These are phyloP conservation scores for Aspergillus versicolor DNA, from an alignment of 2,329 filamentous ascomycete genomes.

Conservation along the genomic window DNA sequence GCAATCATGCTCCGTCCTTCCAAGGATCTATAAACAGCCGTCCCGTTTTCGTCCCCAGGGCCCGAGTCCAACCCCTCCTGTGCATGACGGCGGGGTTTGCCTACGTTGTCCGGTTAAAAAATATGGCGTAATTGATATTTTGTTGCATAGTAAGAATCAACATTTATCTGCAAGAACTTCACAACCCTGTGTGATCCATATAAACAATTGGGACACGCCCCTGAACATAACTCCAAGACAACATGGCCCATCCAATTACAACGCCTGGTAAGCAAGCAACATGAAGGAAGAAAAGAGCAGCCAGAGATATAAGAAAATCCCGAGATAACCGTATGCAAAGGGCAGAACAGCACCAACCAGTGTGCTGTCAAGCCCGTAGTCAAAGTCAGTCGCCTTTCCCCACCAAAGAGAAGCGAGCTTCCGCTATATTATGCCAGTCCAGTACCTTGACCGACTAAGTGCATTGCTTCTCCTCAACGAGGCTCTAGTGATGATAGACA, in stretches of 20 bases:
- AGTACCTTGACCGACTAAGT: neutral
- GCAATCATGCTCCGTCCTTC: neutral
- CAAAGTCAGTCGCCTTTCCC: neutral
- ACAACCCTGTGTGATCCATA: neutral
- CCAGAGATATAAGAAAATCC: conserved; percentile 4
- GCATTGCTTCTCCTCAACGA: neutral
- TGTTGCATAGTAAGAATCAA: neutral
- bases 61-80: neutral
- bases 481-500: neutral
- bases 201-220: conserved; percentile 7
- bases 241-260: conserved; percentile 10
- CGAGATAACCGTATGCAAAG: conserved; percentile 14
- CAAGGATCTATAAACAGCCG: conserved; percentile 21
- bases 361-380: neutral
- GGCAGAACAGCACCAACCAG: neutral
- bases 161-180: neutral
- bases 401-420: neutral
- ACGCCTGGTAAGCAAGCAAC: conserved; percentile 15
- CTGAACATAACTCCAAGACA: conserved; percentile 17
- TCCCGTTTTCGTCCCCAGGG: conserved; percentile 6
- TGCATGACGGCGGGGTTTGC: neutral
- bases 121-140: neutral
- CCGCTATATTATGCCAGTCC: neutral
- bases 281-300: conserved; percentile 1
- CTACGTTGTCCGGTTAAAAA: neutral